Conservation (phyloP, 2,329 filamentous ascomycete genomes). For the Calonectria leucothoes region DNA sequence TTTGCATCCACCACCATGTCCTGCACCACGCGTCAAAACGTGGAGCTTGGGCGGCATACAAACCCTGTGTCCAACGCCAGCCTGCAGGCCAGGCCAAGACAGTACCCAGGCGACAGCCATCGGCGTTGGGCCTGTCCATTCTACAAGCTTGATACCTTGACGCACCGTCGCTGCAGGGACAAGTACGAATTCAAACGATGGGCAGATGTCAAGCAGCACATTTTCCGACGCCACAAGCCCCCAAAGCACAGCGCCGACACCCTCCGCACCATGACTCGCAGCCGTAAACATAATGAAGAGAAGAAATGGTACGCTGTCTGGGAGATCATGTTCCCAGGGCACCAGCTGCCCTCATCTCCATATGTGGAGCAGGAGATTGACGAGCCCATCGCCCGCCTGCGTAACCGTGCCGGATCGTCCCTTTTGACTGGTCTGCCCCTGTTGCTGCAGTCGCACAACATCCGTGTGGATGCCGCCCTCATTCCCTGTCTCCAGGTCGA, state of each 20-base stretch:
- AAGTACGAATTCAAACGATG: neutral
- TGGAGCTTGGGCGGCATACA: neutral
- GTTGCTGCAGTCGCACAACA: neutral
- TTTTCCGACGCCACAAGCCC: neutral
- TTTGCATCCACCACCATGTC: too few relatives aligned
- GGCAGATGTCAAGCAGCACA: neutral
- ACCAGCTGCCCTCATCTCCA: neutral
- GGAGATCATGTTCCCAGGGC: neutral
- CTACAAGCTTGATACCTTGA: neutral
- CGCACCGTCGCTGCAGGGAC: neutral
- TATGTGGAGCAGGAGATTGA: neutral
- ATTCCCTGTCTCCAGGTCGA: neutral
- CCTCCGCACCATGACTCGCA: neutral
- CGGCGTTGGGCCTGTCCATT: neutral
- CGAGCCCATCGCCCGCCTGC: neutral
- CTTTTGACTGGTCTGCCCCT: neutral
- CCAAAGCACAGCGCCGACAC: neutral
- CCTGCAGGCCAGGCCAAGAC: too few relatives aligned
- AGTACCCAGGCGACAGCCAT: neutral
- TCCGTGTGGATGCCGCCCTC: neutral
- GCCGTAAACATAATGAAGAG: neutral
- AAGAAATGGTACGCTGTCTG: neutral
- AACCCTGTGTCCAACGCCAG: neutral
- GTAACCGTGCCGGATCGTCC: neutral
- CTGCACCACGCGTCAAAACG: too few relatives aligned